These are phyloP conservation scores for Rhododendron ferrugineum DNA, from an alignment of 148 eudicot genomes.

Conservation along the genomic window DNA sequence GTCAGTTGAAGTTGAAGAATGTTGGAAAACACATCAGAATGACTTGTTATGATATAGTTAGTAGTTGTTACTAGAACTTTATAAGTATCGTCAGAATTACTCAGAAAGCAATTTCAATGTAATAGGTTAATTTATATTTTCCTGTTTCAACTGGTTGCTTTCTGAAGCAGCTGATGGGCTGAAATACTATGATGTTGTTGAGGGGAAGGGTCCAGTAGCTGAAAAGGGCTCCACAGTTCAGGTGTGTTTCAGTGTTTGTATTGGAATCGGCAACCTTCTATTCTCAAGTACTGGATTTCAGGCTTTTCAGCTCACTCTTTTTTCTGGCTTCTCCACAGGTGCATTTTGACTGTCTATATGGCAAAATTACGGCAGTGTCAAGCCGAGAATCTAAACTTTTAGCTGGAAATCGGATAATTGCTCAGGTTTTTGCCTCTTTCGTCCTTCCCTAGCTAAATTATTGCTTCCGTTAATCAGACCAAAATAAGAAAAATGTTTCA, in stretches of 20 bases:
- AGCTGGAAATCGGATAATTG: constrained; percentile 91
- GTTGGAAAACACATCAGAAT: not conserved
- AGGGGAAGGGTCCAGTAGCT: constrained; percentile 85
- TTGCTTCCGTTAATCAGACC: not conserved
- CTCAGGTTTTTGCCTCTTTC: constrained; percentile 58
- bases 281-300: not conserved
- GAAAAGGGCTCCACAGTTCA: constrained; percentile 78
- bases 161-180: constrained; percentile 77
- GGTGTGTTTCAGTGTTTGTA: constrained; percentile 34
- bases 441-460: not conserved
- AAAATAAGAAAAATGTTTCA: not conserved
- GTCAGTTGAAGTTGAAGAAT: not conserved
- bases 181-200: constrained; percentile 75
- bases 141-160: constrained; percentile 11
- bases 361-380: constrained; percentile 82
- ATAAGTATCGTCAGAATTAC: not conserved
- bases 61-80: not conserved
- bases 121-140: not conserved
- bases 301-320: constrained; percentile 16
- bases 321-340: constrained; percentile 44
- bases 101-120: not conserved
- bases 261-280: not conserved
- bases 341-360: constrained; percentile 90
- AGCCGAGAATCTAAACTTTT: constrained; percentile 94
- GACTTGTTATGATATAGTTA: not conserved